phyloP scores from a whole-genome alignment of 2,329 filamentous ascomycete genomes.

The Neophaeococcomyces mojaviensis region DNA sequence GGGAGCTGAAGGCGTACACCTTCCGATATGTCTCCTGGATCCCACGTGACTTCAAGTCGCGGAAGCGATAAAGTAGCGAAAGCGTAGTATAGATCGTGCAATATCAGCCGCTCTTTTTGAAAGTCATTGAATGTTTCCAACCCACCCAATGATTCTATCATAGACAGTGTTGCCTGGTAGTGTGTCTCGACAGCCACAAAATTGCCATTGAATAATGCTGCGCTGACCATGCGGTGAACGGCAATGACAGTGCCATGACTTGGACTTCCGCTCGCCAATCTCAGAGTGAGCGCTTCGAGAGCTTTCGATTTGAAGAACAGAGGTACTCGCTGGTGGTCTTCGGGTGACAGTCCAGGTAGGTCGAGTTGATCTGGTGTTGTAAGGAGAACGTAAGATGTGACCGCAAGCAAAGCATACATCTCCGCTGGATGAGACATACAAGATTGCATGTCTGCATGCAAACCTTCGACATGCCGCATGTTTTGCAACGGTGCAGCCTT shows the following conservation, averaged over 20 bases:
- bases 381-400: slow-evolving; percentile 14
- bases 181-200: slow-evolving; percentile 16
- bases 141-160: slow-evolving; percentile 16
- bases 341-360: slow-evolving; percentile 10
- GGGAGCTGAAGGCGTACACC: slow-evolving; percentile 4
- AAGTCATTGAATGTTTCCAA: slow-evolving; percentile 16
- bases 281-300: slow-evolving; percentile 14
- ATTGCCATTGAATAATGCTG: slow-evolving; percentile 8
- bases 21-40: slow-evolving; percentile 12
- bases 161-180: slow-evolving; percentile 17
- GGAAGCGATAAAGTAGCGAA: slow-evolving; percentile 9
- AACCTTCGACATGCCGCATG: slow-evolving; percentile 14
- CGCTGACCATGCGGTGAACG: slow-evolving; percentile 15
- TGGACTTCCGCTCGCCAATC: slow-evolving; percentile 13
- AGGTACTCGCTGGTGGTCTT: slow-evolving; percentile 11
- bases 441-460: slow-evolving; percentile 18
- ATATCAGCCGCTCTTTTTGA: slow-evolving; percentile 14
- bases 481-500: slow-evolving; percentile 12
- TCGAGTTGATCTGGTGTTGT: slow-evolving; percentile 14
- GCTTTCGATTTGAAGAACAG: slow-evolving; percentile 17
- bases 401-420: slow-evolving; percentile 18
- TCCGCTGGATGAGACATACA: slow-evolving; percentile 18
- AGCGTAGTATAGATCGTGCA: slow-evolving; percentile 11
- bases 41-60: slow-evolving; percentile 11
- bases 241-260: slow-evolving; percentile 15